Percentiles rank a stretch among this genome's conserved stretches.
Conservation (phyloP, 164 flowering plant genomes). For the Magnolia kwangsiensis region DNA sequence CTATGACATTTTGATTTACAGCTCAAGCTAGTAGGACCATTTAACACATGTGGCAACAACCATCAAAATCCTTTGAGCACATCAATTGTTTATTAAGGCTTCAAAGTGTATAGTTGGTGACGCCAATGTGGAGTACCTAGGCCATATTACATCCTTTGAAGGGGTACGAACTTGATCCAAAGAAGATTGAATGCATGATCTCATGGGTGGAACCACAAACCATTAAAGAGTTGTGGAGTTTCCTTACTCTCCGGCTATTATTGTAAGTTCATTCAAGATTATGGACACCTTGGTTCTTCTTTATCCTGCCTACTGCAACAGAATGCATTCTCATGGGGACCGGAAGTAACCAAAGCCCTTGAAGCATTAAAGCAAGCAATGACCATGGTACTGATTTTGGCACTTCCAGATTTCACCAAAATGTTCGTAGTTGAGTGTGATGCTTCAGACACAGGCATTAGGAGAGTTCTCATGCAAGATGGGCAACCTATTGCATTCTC, state of each 20-base stretch:
- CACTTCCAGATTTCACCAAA: background rate
- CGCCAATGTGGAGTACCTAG: background rate
- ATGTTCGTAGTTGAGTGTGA: background rate
- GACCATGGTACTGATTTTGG: background rate
- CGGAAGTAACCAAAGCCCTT: background rate
- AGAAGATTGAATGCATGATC: background rate
- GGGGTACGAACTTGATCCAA: background rate
- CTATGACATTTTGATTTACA: constrained; percentile 15
- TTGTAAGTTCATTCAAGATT: background rate
- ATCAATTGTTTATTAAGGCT: background rate
- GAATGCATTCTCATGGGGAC: background rate
- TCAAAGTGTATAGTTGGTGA: background rate
- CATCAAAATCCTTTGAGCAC: background rate
- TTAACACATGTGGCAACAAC: background rate
- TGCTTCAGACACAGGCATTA: background rate
- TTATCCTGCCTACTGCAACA: background rate
- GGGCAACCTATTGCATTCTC: background rate
- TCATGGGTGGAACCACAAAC: background rate
- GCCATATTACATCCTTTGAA: background rate
- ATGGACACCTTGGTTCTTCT: background rate
- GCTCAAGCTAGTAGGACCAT: background rate
- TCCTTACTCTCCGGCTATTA: background rate
- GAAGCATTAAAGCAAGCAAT: background rate
- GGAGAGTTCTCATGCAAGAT: background rate
- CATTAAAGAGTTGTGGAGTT: background rate